Base-by-base conservation (phyloP, 768 basidiomycete genomes). In the Exidia glandulosa region DNA sequence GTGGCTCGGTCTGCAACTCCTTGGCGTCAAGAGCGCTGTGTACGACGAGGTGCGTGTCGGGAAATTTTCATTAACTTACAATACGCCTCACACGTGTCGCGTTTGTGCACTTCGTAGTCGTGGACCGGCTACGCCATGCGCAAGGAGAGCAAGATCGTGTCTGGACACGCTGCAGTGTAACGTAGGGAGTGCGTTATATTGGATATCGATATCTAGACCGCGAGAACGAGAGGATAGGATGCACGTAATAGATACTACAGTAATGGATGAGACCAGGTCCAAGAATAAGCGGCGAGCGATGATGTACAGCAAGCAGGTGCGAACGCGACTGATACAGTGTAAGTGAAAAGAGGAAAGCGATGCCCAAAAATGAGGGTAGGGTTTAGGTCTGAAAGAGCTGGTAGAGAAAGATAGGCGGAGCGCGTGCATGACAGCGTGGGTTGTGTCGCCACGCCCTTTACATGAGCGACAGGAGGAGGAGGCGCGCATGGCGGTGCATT, bases 111-210 rank as follows among this genome's bases (percentile, higher is more conserved):
- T n/a, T 37, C 16, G 36, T 65, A 95, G 94, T 92, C 90, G 31
- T 98, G 95, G 95, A 90, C 90, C 2, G 95, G 95, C 2, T 98
- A 96, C 70, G 92, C 93, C 2, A 75, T 79, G 71, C 78, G 93
- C 60, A 66, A 80, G 14, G 78, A 85, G 57, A 94, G 92, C 72
- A 80, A 73, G 62, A 93, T 96, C 37, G 79, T 78, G 47, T 88
- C 84, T 68, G 71, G 70, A 31, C 16, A 59, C 34, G 50, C 55
- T 13, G 10, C 30, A 31, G 50, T 54, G 30, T 54, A 54, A 27
- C 14, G 25, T 27, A 50, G 16, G 12, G 10, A 16, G 50, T 13
- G 27, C 10, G 50, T 54, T 14, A 25, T 27, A 25, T 37, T 19
- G 36, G 36, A 10, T 37, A 19, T 37, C 36, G 10, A 37, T 37